A percentile compares a stretch with the other conserved stretches of the same genome.
Conservation (phyloP, 2,329 filamentous ascomycete species). For the Penicillium sp. region DNA sequence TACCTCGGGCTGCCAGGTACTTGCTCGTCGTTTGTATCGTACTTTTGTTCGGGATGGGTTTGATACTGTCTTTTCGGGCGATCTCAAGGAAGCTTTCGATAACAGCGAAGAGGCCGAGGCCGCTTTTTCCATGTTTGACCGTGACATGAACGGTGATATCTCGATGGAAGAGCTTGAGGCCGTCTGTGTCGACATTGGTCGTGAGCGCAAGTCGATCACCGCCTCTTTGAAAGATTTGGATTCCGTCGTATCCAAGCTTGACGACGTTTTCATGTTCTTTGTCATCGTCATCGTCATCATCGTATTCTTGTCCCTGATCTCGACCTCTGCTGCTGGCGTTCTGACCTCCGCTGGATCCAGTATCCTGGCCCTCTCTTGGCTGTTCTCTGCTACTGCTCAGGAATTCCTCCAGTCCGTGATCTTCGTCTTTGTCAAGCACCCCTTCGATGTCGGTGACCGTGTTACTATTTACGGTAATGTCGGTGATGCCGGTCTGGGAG, state of each 20-base stretch:
- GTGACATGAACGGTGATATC: slow-evolving; percentile 94
- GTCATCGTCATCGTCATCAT: slow-evolving; percentile 79
- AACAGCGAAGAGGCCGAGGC: slow-evolving; percentile 84
- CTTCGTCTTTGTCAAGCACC: slow-evolving; percentile 96
- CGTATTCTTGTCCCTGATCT: slow-evolving; percentile 87
- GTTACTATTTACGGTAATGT: slow-evolving; percentile 91
- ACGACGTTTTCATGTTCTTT: slow-evolving; percentile 85
- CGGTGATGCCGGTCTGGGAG: slow-evolving; percentile 74
- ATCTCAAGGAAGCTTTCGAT: slow-evolving; percentile 77
- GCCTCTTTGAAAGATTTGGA: slow-evolving; percentile 94
- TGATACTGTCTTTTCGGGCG: slow-evolving; percentile 76
- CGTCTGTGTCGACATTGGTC: slow-evolving; percentile 90
- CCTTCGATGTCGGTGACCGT: slow-evolving; percentile 93
- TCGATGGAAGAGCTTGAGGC: slow-evolving; percentile 93
- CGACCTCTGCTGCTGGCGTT: slow-evolving; percentile 84
- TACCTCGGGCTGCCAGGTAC: slow-evolving; percentile 74
- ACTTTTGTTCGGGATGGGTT: slow-evolving; percentile 76
- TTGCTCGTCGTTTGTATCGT: slow-evolving; percentile 85
- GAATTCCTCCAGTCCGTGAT: slow-evolving; percentile 93
- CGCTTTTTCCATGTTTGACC: slow-evolving; percentile 91
- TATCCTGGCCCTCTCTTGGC: slow-evolving; percentile 87
- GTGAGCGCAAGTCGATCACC: slow-evolving; percentile 93
- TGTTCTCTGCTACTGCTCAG: slow-evolving; percentile 88
- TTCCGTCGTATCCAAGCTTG: slow-evolving; percentile 87
- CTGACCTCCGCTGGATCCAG: slow-evolving; percentile 87